Conservation (phyloP, 768 basidiomycete genomes). For the Leccinum rimulosum region DNA sequence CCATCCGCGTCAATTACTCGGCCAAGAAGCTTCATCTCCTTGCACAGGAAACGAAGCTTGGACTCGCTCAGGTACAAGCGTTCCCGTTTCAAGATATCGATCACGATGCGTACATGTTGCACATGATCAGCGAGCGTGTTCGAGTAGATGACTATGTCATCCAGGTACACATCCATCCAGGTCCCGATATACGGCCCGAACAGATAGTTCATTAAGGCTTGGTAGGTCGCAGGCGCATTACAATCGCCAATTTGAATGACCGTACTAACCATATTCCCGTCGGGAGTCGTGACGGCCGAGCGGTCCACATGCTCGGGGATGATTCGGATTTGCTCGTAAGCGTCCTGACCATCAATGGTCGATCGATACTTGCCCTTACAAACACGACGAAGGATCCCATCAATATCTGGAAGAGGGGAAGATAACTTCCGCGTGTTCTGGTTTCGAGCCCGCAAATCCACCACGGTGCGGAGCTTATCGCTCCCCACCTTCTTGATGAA, state of each 20-base stretch:
- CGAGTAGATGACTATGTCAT: slow-evolving; percentile 5
- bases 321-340: slow-evolving; percentile 21
- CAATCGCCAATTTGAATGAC: slow-evolving; percentile 17
- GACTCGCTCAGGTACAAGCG: slow-evolving; percentile 35
- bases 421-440: slow-evolving; percentile 18
- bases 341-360: slow-evolving; percentile 15
- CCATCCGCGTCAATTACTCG: slow-evolving; percentile 36
- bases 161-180: slow-evolving; percentile 9
- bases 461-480: background rate
- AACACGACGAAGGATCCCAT: slow-evolving; percentile 8
- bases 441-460: slow-evolving; percentile 13
- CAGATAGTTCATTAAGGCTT: slow-evolving; percentile 19
- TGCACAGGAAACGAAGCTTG: slow-evolving; percentile 35
- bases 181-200: background rate
- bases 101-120: slow-evolving; percentile 29
- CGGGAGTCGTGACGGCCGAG: slow-evolving; percentile 35
- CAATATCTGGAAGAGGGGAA: slow-evolving; percentile 15
- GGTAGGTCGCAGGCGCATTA: slow-evolving; percentile 46
- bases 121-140: slow-evolving; percentile 29
- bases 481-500: slow-evolving; percentile 3
- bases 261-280: slow-evolving; percentile 37
- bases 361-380: background rate
- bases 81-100: slow-evolving; percentile 34
- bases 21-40: slow-evolving; percentile 34
- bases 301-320: slow-evolving; percentile 13